Percentiles rank a stretch among this genome's conserved stretches.
phyloP scores from a whole-genome alignment of 768 basidiomycete species.

The Macrocybe gigantea region DNA sequence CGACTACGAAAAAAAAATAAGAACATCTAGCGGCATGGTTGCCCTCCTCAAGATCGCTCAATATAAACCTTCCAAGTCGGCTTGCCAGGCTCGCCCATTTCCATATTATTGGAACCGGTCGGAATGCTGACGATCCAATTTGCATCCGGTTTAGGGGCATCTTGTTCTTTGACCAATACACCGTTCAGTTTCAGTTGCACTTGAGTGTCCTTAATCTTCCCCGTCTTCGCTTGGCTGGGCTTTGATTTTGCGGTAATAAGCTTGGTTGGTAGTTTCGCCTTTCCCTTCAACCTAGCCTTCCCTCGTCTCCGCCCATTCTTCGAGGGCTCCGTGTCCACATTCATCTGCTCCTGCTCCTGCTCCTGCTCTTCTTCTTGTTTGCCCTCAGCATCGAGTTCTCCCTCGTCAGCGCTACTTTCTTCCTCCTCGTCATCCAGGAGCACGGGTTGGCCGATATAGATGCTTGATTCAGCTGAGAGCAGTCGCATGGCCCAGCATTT shows the following conservation, averaged over 20 bases:
- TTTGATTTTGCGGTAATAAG: slow-evolving; percentile 20
- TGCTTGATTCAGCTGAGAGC: slow-evolving; percentile 45
- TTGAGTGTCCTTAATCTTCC: slow-evolving; percentile 49
- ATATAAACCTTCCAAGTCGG: slow-evolving; percentile 67
- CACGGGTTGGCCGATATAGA: slow-evolving; percentile 48
- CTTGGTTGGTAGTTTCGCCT: slow-evolving; percentile 20
- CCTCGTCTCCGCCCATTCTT: slow-evolving; percentile 40
- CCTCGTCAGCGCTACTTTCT: slow-evolving; percentile 52
- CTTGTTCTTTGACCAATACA: slow-evolving; percentile 35
- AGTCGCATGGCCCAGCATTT: slow-evolving; percentile 68
- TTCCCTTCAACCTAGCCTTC: slow-evolving; percentile 31
- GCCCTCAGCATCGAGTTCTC: slow-evolving; percentile 28
- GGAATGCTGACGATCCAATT: slow-evolving; percentile 61
- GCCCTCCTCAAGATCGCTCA: slow-evolving; percentile 25
- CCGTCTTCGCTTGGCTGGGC: slow-evolving; percentile 23
- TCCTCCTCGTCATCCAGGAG: slow-evolving; percentile 56
- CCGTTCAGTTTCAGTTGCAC: slow-evolving; percentile 66
- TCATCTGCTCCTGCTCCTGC: slow-evolving; percentile 37
- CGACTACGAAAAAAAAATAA: too few relatives aligned
- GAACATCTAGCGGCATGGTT: too few relatives aligned
- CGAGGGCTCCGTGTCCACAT: slow-evolving; percentile 25
- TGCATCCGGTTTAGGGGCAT: slow-evolving; percentile 30
- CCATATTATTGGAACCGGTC: slow-evolving; percentile 55
- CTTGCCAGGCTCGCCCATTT: slow-evolving; percentile 69
- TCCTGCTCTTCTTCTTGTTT: slow-evolving; percentile 33